Conservation (phyloP, 1,284 basidiomycete genomes). For the Cutaneotrichosporon daszewskae region DNA sequence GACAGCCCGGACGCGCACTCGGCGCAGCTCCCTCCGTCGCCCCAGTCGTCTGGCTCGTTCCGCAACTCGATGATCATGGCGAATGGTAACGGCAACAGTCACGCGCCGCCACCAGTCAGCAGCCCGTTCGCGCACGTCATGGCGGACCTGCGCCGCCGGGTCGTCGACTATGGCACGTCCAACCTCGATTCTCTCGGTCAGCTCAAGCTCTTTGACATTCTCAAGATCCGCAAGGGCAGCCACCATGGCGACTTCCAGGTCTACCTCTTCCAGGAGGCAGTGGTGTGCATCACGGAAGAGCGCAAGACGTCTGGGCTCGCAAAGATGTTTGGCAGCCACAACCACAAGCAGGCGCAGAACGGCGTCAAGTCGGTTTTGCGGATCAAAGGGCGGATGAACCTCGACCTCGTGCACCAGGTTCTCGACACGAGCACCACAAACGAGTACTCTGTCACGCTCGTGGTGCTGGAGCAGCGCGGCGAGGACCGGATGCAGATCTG, state of each 20-base stretch:
- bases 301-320: constrained; percentile 58
- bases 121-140: constrained; percentile 66
- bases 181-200: constrained; percentile 74
- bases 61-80: constrained; percentile 12
- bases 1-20: constrained; percentile 18
- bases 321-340: neutral
- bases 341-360: neutral
- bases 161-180: constrained; percentile 91
- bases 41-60: constrained; percentile 19
- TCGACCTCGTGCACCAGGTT: constrained; percentile 83
- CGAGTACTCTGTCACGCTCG: constrained; percentile 83
- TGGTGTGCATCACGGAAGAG: constrained; percentile 94
- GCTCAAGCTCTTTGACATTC: constrained; percentile 82
- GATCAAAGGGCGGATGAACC: constrained; percentile 89
- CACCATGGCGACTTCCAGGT: constrained; percentile 87
- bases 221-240: constrained; percentile 78
- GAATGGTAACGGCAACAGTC: neutral
- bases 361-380: constrained; percentile 57
- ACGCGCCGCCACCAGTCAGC: no score
- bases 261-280: constrained; percentile 92
- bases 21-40: constrained; percentile 36
- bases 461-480: constrained; percentile 72
- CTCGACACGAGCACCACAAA: constrained; percentile 67
- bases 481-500: constrained; percentile 90
- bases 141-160: constrained; percentile 76